Percentiles rank a stretch among this genome's conserved stretches.
Evolutionary conservation across 805 yeast genomes (phyloP).

Genomic region (Kazachstania africana): DNA sequence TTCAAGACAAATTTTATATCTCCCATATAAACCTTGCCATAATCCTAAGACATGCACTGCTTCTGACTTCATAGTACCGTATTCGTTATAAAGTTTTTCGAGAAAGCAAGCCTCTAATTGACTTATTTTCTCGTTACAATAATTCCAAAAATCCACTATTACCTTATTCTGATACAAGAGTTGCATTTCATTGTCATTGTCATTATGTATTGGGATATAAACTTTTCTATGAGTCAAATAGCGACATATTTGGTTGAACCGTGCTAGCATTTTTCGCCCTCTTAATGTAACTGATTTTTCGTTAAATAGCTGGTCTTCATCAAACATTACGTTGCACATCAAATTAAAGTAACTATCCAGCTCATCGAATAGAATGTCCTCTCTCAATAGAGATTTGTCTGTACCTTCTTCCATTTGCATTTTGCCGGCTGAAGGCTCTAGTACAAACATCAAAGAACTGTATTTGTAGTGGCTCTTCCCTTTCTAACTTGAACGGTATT

Average conservation of each 20-base stretch:
- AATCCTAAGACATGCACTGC: neutral
- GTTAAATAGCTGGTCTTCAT: too few species aligned
- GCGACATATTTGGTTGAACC: slow-evolving; percentile 1
- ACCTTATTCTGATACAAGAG: slow-evolving; percentile 4
- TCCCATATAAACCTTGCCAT: slow-evolving; percentile 2
- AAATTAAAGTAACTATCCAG: too few species aligned
- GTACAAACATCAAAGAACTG: too few species aligned
- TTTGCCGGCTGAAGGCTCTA: too few species aligned
- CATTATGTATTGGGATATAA: slow-evolving; percentile 1
- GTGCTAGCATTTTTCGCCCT: neutral
- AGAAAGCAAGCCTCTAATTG: too few species aligned
- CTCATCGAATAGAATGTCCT: too few species aligned
- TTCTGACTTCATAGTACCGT: neutral
- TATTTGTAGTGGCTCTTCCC: too few species aligned
- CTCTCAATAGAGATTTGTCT: too few species aligned
- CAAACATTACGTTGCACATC: too few species aligned
- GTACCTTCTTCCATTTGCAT: too few species aligned
- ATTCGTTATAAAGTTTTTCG: neutral
- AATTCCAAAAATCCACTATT: slow-evolving; percentile 2
- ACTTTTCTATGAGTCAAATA: slow-evolving; percentile 4
- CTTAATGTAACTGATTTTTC: too few species aligned
- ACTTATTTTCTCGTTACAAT: slow-evolving; percentile 2
- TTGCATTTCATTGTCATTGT: neutral
- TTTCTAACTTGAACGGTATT: too few species aligned
- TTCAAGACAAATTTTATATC: slow-evolving; percentile 1